These are phyloP conservation scores for Theobroma grandiflorum DNA, from an alignment of 441 rosid genomes.

Conservation along the genomic window DNA sequence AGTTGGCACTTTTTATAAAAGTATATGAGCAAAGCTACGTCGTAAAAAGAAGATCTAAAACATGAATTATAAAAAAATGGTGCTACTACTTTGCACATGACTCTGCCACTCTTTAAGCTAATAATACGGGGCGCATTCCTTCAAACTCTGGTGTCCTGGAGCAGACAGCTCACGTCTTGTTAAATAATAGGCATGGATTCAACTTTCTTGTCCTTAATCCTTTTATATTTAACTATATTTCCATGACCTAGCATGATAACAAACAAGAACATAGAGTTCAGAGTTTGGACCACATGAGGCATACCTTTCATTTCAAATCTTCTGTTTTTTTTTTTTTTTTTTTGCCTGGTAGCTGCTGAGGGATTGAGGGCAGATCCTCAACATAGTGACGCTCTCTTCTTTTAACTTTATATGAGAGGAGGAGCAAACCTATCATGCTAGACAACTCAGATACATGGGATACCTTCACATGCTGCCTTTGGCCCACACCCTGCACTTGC, in stretches of 20 bases:
- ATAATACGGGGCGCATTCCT: background rate
- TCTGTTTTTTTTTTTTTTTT: no score
- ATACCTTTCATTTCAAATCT: background rate
- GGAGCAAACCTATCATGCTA: constrained; percentile 20
- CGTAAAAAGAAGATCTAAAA: constrained; percentile 36
- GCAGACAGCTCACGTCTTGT: background rate
- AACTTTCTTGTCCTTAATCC: background rate
- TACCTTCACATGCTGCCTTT: constrained; percentile 43
- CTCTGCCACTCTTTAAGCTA: constrained; percentile 39
- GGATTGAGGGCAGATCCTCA: background rate
- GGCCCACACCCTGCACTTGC: constrained; percentile 27
- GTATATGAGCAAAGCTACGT: constrained; percentile 35
- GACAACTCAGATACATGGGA: constrained; percentile 46
- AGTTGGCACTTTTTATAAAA: constrained; percentile 22
- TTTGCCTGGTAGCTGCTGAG: background rate
- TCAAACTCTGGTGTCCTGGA: background rate
- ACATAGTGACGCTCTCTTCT: background rate
- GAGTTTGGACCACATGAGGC: background rate
- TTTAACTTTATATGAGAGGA: constrained; percentile 9
- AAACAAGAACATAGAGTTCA: background rate
- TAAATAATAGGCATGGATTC: background rate
- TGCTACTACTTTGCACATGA: constrained; percentile 27
- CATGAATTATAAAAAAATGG: background rate
- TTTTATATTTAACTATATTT: background rate
- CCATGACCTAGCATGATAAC: background rate